Evolutionary conservation across 441 rosid genomes (phyloP), one percentile per base, ranked within the genome.

Genomic region (Isatis lusitanica): DNA sequence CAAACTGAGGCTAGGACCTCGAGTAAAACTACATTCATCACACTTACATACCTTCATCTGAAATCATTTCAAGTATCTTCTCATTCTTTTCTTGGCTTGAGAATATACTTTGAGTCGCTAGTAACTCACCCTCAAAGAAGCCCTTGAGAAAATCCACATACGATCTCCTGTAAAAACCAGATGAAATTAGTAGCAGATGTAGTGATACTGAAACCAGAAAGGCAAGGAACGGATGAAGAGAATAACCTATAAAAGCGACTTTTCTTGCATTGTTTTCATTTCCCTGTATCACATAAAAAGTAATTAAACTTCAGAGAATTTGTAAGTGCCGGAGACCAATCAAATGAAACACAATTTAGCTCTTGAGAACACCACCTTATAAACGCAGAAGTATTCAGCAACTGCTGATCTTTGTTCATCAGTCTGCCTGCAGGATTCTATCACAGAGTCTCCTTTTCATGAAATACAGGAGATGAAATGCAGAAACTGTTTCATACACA

Each of bases 331-430:
- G 57, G 16, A 73, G 43, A 55, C 40, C 26, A 44, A 11, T 4
- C 17, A 16, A 10, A 13, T 4, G 31, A 77, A 18, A 36, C 9
- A 62, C 17, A 40, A 1, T 39, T 10, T 11, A 62, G 44, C 42
- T 61, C 13, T 62, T 26, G 26, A 73, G 53, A 64, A 58, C 69
- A 58, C 69, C 67, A 95, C 97, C 89, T 88, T 88, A 83, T 90
- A 89, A 59, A 92, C 93, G 68, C 85, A 85, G 73, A 94, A 90
- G 81, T 92, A 89, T 39, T 92, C 96, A 79, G 93, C 91, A 75
- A 90, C 80, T n/a, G 98, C 88, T 61, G 91, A 86, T 78, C 99
- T 90, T 78, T 94, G 96, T 80, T 94, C 96, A 85, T 94, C 86
- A 12, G 90, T 89, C 78, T 92, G 78, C 81, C 98, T 95, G 84